These are phyloP conservation scores for Carallia brachiata DNA, from an alignment of 345 rosid species.

Conservation along the genomic window DNA sequence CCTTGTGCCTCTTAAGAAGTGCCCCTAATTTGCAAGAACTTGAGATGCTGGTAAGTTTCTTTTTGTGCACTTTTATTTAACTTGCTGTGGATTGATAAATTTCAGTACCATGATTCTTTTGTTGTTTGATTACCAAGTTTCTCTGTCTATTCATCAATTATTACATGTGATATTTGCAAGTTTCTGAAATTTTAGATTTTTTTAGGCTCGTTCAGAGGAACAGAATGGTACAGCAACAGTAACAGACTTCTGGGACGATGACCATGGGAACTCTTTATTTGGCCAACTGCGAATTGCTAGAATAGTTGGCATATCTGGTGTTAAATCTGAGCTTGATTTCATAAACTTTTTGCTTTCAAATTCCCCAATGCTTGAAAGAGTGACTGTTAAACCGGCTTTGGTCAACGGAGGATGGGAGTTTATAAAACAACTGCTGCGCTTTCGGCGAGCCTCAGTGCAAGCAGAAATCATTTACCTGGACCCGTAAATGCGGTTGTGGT, in stretches of 20 bases:
- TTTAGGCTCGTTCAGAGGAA: slow-evolving; percentile 59
- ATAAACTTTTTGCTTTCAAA: slow-evolving; percentile 56
- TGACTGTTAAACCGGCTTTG: slow-evolving; percentile 52
- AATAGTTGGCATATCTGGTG: slow-evolving; percentile 44
- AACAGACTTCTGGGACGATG: slow-evolving; percentile 41
- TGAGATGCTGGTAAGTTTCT: slow-evolving; percentile 51
- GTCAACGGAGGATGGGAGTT: slow-evolving; percentile 45
- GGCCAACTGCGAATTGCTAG: slow-evolving; percentile 47
- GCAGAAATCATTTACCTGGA: slow-evolving; percentile 59
- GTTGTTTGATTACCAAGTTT: background rate
- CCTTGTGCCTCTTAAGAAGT: slow-evolving; percentile 58
- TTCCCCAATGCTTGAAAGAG: slow-evolving; percentile 53
- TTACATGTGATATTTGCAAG: background rate
- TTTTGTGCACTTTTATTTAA: background rate
- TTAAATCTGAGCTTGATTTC: slow-evolving; percentile 51
- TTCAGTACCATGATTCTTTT: background rate
- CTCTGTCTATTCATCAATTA: background rate
- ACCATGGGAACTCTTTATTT: slow-evolving; percentile 44
- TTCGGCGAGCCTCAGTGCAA: slow-evolving; percentile 49
- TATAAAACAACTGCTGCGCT: slow-evolving; percentile 54
- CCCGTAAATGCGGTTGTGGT: slow-evolving; percentile 21
- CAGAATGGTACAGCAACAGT: slow-evolving; percentile 20
- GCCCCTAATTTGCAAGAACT: slow-evolving; percentile 62
- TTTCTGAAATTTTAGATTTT: slow-evolving; percentile 9
- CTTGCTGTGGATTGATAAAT: slow-evolving; percentile 1